Conservation (phyloP, 495 filamentous ascomycete genomes). For the Lasiosphaeria ovina region DNA sequence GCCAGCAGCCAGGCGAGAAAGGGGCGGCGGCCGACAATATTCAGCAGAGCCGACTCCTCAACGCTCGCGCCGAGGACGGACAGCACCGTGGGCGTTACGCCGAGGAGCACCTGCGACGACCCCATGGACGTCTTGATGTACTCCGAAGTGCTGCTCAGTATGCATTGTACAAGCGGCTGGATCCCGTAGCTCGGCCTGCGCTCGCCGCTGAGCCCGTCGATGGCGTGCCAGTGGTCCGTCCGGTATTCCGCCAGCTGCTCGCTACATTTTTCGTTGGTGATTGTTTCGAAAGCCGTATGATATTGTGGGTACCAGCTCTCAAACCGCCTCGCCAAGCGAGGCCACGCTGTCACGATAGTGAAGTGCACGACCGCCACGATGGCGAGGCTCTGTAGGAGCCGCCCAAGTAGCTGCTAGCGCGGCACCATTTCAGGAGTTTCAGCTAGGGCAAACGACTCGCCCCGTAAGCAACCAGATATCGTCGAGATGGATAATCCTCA, state of each 20-base stretch:
- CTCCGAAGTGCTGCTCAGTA: constrained; percentile 19
- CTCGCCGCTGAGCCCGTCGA: constrained; percentile 16
- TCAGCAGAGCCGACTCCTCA: constrained; percentile 17
- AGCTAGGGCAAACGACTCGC: no score
- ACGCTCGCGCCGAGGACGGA: constrained; percentile 19
- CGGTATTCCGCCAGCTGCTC: neutral
- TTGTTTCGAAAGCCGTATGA: neutral
- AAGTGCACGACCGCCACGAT: neutral
- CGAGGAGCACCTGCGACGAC: constrained; percentile 24
- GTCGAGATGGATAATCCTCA: no score
- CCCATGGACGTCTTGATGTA: constrained; percentile 22
- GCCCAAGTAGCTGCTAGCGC: neutral
- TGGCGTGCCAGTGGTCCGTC: neutral
- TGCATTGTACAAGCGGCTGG: constrained; percentile 21
- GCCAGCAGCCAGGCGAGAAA: constrained; percentile 18
- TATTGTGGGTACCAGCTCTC: constrained; percentile 3
- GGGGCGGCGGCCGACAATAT: constrained; percentile 19
- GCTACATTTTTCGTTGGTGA: neutral
- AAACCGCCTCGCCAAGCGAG: neutral
- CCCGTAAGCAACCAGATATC: no score
- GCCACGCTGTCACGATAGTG: neutral
- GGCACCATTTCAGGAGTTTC: no score
- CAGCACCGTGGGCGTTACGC: constrained; percentile 23
- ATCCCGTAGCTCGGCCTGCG: neutral
- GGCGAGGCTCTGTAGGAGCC: neutral